Percentiles rank a stretch among this genome's conserved stretches.
Evolutionary conservation across 2,329 filamentous ascomycete species (phyloP).

Genomic region (Raffaelea deltoideospora): DNA sequence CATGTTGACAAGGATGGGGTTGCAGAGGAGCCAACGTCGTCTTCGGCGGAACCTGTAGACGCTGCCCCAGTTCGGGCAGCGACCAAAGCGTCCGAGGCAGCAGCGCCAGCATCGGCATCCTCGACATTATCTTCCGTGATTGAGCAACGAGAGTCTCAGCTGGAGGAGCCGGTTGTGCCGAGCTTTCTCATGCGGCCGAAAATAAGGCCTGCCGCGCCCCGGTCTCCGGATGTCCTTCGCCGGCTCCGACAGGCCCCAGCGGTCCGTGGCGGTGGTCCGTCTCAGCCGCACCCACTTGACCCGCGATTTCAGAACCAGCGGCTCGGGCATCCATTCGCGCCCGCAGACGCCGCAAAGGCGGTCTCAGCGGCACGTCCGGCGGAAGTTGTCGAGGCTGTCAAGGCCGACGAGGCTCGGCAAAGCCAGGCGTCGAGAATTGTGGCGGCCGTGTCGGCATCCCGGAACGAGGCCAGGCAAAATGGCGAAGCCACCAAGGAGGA

Average conservation of each 20-base stretch:
- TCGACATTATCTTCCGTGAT: no score
- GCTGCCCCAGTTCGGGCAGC: neutral
- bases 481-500: no score
- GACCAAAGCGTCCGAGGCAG: neutral
- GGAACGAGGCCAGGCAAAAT: neutral
- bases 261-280: neutral
- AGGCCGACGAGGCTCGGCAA: neutral
- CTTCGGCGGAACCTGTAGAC: neutral
- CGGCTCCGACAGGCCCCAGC: neutral
- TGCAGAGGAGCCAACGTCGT: neutral
- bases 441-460: neutral
- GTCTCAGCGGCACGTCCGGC: neutral
- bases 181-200: slow-evolving; percentile 6
- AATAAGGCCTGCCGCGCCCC: neutral
- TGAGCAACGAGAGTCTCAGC: neutral
- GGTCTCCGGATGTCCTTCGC: slow-evolving; percentile 1
- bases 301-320: slow-evolving; percentile 6
- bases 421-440: neutral
- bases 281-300: slow-evolving; percentile 9
- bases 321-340: neutral
- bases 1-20: neutral
- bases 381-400: neutral
- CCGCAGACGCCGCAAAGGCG: slow-evolving; percentile 8
- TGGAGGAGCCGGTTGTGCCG: slow-evolving; percentile 5
- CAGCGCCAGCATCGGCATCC: slow-evolving; percentile 2